These are phyloP conservation scores for Wolfiporia cocos DNA, from an alignment of 1,284 basidiomycete species.

Conservation along the genomic window DNA sequence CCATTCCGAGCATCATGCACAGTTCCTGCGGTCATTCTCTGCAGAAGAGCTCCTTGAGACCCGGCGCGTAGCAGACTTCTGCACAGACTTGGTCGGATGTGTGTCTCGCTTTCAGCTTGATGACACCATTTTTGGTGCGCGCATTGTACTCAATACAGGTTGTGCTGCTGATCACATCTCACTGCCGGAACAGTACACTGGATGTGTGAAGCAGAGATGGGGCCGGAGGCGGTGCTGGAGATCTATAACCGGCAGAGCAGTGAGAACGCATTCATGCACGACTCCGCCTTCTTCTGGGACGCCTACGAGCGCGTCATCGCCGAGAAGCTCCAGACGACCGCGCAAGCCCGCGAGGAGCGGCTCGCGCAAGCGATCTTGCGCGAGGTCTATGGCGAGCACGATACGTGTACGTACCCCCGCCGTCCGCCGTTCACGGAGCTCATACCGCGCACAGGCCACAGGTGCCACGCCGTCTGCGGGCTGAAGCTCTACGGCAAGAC, in stretches of 20 bases:
- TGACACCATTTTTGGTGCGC: too few relatives aligned
- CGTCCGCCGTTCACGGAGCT: background rate
- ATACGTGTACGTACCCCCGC: conserved; percentile 8
- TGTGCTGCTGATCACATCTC: too few relatives aligned
- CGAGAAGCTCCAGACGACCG: background rate
- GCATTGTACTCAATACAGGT: too few relatives aligned
- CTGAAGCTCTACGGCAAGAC: conserved; percentile 14
- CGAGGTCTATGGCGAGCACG: conserved; percentile 3
- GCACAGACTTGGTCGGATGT: conserved; percentile 9
- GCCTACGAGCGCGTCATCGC: background rate
- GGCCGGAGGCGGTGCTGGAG: too few relatives aligned
- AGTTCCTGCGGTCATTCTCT: conserved; percentile 2
- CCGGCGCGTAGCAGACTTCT: conserved; percentile 5
- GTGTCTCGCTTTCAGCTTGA: background rate
- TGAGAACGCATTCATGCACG: too few relatives aligned
- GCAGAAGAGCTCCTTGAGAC: conserved; percentile 14
- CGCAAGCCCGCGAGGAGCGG: background rate
- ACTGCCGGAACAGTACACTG: too few relatives aligned
- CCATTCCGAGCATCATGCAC: background rate
- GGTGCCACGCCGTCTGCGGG: conserved; percentile 14
- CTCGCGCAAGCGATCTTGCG: conserved; percentile 3
- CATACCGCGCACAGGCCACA: too few relatives aligned
- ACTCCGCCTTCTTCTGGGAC: background rate
- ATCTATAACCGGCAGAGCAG: too few relatives aligned
- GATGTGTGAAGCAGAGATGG: too few relatives aligned